Conservation (phyloP, 805 yeast genomes). For the Teunomyces pallodes region DNA sequence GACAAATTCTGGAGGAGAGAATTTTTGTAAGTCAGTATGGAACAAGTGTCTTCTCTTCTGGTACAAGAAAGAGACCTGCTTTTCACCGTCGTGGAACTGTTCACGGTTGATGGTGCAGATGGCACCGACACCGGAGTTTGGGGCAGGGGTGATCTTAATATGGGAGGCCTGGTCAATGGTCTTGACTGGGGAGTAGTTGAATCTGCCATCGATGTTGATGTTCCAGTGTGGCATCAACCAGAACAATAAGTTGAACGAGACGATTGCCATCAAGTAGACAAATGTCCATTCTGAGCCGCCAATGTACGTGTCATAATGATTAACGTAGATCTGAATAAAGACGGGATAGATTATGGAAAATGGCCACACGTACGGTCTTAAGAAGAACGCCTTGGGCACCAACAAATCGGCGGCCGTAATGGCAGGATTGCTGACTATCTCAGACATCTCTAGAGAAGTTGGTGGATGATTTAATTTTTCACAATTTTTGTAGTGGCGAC, state of each 20-base stretch:
- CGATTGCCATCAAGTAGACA: slow-evolving; percentile 72
- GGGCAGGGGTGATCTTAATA: slow-evolving; percentile 74
- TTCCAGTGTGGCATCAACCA: slow-evolving; percentile 96
- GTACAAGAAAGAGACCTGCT: slow-evolving; percentile 71
- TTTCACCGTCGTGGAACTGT: slow-evolving; percentile 52
- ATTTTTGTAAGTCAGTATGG: slow-evolving; percentile 49
- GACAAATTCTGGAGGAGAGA: slow-evolving; percentile 80
- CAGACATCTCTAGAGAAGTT: slow-evolving; percentile 24
- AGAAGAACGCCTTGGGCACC: slow-evolving; percentile 57
- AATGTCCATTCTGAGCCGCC: slow-evolving; percentile 95
- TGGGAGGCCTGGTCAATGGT: slow-evolving; percentile 63
- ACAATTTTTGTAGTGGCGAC: slow-evolving; percentile 6
- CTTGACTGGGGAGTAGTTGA: slow-evolving; percentile 61
- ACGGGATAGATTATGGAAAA: slow-evolving; percentile 75
- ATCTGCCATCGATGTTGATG: slow-evolving; percentile 61
- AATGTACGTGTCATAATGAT: slow-evolving; percentile 76
- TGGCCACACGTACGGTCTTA: slow-evolving; percentile 81
- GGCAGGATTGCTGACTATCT: slow-evolving; percentile 66
- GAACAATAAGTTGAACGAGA: slow-evolving; percentile 70
- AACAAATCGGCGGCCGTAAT: slow-evolving; percentile 72
- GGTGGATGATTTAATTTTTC: slow-evolving; percentile 1
- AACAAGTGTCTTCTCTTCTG: slow-evolving; percentile 90
- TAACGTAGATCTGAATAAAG: slow-evolving; percentile 60
- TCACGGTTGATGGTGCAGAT: slow-evolving; percentile 63
- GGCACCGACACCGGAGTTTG: slow-evolving; percentile 83